These are phyloP conservation scores for Russula foetens DNA, from an alignment of 768 basidiomycete species.

Conservation along the genomic window DNA sequence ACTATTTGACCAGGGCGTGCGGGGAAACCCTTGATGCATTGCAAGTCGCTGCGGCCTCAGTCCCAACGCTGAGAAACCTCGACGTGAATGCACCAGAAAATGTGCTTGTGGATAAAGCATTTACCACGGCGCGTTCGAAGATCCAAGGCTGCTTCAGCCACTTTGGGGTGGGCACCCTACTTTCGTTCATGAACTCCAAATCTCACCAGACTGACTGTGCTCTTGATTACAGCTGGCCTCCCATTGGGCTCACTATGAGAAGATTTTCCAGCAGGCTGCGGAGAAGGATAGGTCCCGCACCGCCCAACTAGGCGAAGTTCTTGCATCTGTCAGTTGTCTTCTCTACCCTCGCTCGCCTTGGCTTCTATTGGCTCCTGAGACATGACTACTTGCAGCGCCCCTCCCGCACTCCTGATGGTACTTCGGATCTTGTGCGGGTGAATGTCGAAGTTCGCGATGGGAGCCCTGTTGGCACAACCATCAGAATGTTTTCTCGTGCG, in stretches of 20 bases:
- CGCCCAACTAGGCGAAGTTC: slow-evolving; percentile 4
- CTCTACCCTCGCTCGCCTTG: too few species aligned
- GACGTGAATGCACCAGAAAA: slow-evolving; percentile 9
- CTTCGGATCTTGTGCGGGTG: slow-evolving; percentile 4
- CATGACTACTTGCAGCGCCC: neutral
- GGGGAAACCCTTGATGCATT: slow-evolving; percentile 2
- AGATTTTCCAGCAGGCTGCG: slow-evolving; percentile 8
- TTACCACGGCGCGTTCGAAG: slow-evolving; percentile 1
- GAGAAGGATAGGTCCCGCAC: slow-evolving; percentile 14
- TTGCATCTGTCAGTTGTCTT: slow-evolving; percentile 5
- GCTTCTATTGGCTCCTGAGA: neutral
- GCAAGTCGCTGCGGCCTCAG: slow-evolving; percentile 1
- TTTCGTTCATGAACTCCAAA: neutral
- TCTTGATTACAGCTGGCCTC: neutral
- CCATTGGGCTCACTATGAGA: slow-evolving; percentile 12
- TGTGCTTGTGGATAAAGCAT: neutral
- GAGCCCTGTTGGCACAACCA: neutral
- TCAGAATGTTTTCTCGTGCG: slow-evolving; percentile 1
- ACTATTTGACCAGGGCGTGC: neutral
- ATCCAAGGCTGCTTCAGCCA: slow-evolving; percentile 7
- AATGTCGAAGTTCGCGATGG: slow-evolving; percentile 5
- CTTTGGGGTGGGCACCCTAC: slow-evolving; percentile 6
- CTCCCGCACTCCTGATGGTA: neutral
- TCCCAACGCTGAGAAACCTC: neutral
- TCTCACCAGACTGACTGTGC: neutral